Conservation (phyloP, 495 filamentous ascomycete genomes). For the Echria macrotheca region DNA sequence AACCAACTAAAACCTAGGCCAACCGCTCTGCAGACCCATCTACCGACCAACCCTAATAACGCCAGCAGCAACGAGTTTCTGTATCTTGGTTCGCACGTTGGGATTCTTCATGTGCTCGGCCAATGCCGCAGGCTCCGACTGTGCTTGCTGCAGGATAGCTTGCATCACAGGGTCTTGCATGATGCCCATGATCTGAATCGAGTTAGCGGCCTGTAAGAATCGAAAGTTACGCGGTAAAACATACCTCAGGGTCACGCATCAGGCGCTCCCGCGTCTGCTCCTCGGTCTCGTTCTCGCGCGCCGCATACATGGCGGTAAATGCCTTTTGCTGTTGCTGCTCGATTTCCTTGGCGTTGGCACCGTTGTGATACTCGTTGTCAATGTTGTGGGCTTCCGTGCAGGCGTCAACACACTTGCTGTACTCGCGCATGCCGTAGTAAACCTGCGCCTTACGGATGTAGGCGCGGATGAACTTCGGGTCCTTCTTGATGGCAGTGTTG, state of each 20-base stretch:
- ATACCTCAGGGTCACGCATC: constrained; percentile 86
- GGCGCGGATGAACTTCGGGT: constrained; percentile 88
- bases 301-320: constrained; percentile 80
- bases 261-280: constrained; percentile 92
- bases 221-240: too few relatives aligned
- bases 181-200: constrained; percentile 71
- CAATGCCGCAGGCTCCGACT: constrained; percentile 84
- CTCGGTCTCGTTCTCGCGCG: constrained; percentile 90
- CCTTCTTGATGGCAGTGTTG: constrained; percentile 81
- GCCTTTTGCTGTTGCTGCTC: constrained; percentile 93
- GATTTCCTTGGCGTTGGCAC: constrained; percentile 80
- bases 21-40: too few relatives aligned
- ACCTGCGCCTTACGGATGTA: constrained; percentile 94
- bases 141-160: constrained; percentile 92
- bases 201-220: too few relatives aligned
- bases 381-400: constrained; percentile 75
- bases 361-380: constrained; percentile 59
- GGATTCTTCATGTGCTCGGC: constrained; percentile 96
- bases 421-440: constrained; percentile 93
- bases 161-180: constrained; percentile 97
- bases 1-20: too few relatives aligned
- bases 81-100: constrained; percentile 74
- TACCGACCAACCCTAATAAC: constrained; percentile 75
- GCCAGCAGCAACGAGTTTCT: constrained; percentile 86
- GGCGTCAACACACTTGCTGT: constrained; percentile 85